phyloP scores from a whole-genome alignment of 169 alveolate genomes.

The Plasmodium ovale region DNA sequence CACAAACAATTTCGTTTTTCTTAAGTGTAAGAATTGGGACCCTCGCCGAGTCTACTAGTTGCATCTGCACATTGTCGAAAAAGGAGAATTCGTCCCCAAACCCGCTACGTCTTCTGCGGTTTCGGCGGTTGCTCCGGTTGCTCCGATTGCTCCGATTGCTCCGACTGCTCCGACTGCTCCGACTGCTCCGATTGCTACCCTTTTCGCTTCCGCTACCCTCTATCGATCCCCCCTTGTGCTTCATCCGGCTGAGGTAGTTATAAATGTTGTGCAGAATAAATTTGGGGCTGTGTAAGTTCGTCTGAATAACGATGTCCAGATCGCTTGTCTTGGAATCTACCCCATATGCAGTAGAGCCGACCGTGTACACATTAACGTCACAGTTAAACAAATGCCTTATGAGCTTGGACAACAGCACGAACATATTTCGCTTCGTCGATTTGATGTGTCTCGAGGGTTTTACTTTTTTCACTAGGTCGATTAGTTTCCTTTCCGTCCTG shows the following conservation, averaged over 20 bases:
- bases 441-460: conserved; percentile 68
- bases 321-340: conserved; percentile 86
- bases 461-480: conserved; percentile 29
- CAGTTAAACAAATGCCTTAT: conserved; percentile 79
- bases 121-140: neutral
- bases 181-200: neutral
- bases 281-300: conserved; percentile 76
- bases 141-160: neutral
- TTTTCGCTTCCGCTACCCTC: conserved; percentile 8
- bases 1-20: conserved; percentile 88
- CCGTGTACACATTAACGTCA: conserved; percentile 79
- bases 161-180: neutral
- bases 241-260: conserved; percentile 76
- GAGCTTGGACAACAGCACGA: conserved; percentile 25
- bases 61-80: conserved; percentile 77
- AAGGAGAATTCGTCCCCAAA: conserved; percentile 7
- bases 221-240: too few relatives aligned
- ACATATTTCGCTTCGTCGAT: conserved; percentile 32
- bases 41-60: conserved; percentile 91
- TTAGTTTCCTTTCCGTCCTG: conserved; percentile 28
- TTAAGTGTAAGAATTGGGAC: conserved; percentile 90
- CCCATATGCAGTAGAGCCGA: conserved; percentile 89
- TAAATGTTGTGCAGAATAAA: conserved; percentile 80
- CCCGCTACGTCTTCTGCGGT: neutral
- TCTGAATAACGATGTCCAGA: conserved; percentile 83